Evolutionary conservation across 768 basidiomycete species (phyloP), one percentile per base, ranked within the genome.

Genomic region (Amanita rubescens): DNA sequence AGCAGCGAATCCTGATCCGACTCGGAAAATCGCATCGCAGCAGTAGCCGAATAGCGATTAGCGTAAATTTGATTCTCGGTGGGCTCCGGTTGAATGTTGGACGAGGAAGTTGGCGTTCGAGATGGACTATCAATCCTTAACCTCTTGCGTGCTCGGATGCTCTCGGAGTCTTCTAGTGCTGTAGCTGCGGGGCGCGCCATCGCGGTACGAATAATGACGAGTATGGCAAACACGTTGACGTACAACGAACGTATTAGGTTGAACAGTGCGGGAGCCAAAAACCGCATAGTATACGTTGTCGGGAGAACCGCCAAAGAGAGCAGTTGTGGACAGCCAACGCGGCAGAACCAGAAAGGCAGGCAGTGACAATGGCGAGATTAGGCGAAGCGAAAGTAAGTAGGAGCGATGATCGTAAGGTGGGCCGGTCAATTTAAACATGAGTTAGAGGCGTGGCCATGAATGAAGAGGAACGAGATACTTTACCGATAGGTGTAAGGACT

Each of bases 131-230:
- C 74, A 63, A 78, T 72, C 69, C 85, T 78, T 74, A 84, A 84
- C 75, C 85, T 77, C 75, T 87, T 87, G 70, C 77, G 77, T 60
- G 81, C 80, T 67, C 83, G 74, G 51, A 75, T 57, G 57, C 69
- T 69, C 68, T 81, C 81, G 69, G 72, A 58, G 65, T 77, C 75
- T 77, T 48, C 30, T 34, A 27, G 25, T 22, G 37, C 44, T 3
- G 34, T 37, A 42, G 52, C 43, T 46, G 24, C 35, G 19, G 42
- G 17, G 14, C 39, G 22, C 27, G 52, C 52, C 33, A 67, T 63
- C 65, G 68, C 60, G 58, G 56, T 42, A 57, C 55, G n/a, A 20
- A 49, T n/a, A 53, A 55, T 22, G 33, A 50, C 41, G 15, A 56
- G 6, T 27, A 53, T 46, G 24, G 52, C 20, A 53, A 53, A 53